Evolutionary conservation across 2,329 filamentous ascomycete species (phyloP).

Genomic region (Knufia fluminis): DNA sequence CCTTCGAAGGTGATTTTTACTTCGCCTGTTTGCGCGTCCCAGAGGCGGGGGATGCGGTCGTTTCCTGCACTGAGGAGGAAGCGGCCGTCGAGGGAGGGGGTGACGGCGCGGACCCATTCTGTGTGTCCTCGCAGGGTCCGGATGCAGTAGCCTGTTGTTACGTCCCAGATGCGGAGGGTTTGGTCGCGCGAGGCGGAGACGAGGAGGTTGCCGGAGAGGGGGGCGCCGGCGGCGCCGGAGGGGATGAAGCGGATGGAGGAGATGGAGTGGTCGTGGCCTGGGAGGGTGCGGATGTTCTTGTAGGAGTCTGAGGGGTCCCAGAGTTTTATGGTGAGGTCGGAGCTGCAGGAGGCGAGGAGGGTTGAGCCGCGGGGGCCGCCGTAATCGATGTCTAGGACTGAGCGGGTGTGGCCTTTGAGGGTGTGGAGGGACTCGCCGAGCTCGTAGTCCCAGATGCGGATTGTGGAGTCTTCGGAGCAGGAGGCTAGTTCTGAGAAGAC

Average conservation of each 20-base stretch:
- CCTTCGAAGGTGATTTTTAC: slow-evolving; percentile 71
- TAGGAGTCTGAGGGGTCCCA: slow-evolving; percentile 92
- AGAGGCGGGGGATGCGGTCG: slow-evolving; percentile 71
- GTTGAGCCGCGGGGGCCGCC: slow-evolving; percentile 74
- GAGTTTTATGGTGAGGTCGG: slow-evolving; percentile 85
- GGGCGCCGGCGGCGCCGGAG: slow-evolving; percentile 66
- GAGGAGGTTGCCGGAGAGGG: slow-evolving; percentile 72
- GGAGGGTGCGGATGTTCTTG: slow-evolving; percentile 86
- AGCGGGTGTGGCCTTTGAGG: slow-evolving; percentile 83
- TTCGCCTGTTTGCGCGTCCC: slow-evolving; percentile 72
- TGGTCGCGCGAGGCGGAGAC: slow-evolving; percentile 81
- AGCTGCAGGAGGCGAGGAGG: slow-evolving; percentile 73
- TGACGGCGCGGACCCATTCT: slow-evolving; percentile 86
- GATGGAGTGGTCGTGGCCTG: slow-evolving; percentile 86
- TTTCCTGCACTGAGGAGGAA: slow-evolving; percentile 76
- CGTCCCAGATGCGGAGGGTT: slow-evolving; percentile 82
- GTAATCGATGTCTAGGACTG: slow-evolving; percentile 81
- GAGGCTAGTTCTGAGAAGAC: slow-evolving; percentile 84
- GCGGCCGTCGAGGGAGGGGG: slow-evolving; percentile 70
- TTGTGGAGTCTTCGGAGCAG: slow-evolving; percentile 82
- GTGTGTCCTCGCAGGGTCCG: slow-evolving; percentile 79
- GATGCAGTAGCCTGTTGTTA: slow-evolving; percentile 83
- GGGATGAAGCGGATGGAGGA: slow-evolving; percentile 83
- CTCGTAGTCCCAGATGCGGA: slow-evolving; percentile 98
- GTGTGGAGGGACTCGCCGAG: slow-evolving; percentile 82